These are phyloP conservation scores for Eucommia ulmoides DNA, from an alignment of 257 asterid species.

Conservation along the genomic window DNA sequence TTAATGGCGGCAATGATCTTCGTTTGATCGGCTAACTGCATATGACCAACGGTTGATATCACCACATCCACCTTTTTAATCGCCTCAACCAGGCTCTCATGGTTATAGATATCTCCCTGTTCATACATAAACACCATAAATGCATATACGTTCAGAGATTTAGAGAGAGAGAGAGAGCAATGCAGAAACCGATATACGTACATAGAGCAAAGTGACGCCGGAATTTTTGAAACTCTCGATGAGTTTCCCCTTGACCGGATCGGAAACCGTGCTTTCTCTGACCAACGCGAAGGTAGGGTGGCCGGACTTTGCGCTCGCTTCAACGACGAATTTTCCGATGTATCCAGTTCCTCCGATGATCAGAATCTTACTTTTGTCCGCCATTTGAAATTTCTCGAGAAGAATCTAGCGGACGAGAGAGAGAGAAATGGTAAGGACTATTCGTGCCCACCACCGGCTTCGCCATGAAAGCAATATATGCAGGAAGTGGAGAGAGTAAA, in stretches of 20 bases:
- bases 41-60: constrained; percentile 39
- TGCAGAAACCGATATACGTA: constrained; percentile 9
- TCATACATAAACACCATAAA: neutral
- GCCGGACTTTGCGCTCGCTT: constrained; percentile 57
- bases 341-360: constrained; percentile 86
- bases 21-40: constrained; percentile 41
- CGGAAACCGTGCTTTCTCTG: constrained; percentile 38
- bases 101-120: constrained; percentile 55
- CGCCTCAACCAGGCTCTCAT: constrained; percentile 51
- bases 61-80: constrained; percentile 64
- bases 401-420: neutral
- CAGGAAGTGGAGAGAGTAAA: neutral
- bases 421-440: neutral
- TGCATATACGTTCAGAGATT: neutral
- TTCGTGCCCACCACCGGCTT: neutral
- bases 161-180: neutral
- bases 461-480: neutral
- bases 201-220: constrained; percentile 49
- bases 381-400: constrained; percentile 25
- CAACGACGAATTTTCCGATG: constrained; percentile 60
- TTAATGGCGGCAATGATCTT: constrained; percentile 58
- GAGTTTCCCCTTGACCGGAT: constrained; percentile 56
- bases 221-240: constrained; percentile 44
- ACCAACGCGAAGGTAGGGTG: constrained; percentile 66
- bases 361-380: constrained; percentile 64